Evolutionary conservation across 202 grass and related monocot species (phyloP).

Genomic region (Carex arenaria): DNA sequence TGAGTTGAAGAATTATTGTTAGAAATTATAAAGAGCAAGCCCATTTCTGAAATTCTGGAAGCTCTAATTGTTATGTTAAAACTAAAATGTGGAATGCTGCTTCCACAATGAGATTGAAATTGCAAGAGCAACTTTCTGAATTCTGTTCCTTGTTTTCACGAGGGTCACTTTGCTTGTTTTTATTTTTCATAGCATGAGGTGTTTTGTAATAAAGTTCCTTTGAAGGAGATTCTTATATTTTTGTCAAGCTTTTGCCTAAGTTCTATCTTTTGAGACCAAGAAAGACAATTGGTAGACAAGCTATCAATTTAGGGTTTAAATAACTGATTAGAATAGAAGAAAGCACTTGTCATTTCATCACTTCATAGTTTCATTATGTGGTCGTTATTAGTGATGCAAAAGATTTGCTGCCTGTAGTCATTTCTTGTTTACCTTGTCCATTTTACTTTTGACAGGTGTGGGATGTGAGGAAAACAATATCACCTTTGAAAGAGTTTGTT

Average conservation of each 20-base stretch:
- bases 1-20: background rate
- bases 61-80: background rate
- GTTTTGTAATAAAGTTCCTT: background rate
- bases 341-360: background rate
- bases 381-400: background rate
- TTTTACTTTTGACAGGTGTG: constrained; percentile 63
- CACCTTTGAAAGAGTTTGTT: constrained; percentile 90
- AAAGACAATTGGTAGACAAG: background rate
- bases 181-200: background rate
- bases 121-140: background rate
- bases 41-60: background rate
- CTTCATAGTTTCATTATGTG: background rate
- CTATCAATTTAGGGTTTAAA: background rate
- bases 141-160: background rate
- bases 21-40: background rate
- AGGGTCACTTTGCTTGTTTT: too few species aligned
- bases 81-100: background rate
- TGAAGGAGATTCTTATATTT: background rate
- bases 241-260: background rate
- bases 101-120: background rate
- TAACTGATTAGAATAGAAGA: background rate
- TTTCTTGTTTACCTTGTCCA: constrained; percentile 10
- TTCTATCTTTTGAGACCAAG: background rate
- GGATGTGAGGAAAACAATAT: constrained; percentile 99
- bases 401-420: background rate